phyloP scores from a whole-genome alignment of 2,329 filamentous ascomycete species.

The Epichloe amarillans region DNA sequence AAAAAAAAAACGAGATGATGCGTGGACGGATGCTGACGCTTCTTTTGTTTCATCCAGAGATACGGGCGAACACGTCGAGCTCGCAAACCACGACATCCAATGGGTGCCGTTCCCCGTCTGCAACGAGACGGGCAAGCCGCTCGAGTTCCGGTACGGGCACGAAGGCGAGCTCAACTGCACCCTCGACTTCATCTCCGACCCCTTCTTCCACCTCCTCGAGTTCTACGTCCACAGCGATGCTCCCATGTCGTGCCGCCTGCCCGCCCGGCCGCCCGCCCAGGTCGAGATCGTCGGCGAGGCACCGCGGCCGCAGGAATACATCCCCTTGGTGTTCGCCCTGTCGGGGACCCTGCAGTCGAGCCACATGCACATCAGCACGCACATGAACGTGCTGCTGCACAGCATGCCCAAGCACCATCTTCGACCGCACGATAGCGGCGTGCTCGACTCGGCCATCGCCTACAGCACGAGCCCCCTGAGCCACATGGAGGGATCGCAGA shows the following conservation, averaged over 20 bases:
- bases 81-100: constrained; percentile 68
- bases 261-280: constrained; percentile 53
- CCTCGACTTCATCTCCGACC: constrained; percentile 60
- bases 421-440: constrained; percentile 55
- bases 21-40: too few species aligned
- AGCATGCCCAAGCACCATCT: constrained; percentile 48
- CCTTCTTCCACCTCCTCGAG: constrained; percentile 80
- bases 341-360: constrained; percentile 78
- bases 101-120: constrained; percentile 86
- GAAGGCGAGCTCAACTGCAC: constrained; percentile 77
- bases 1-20: too few species aligned
- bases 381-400: constrained; percentile 81
- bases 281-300: constrained; percentile 41
- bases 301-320: constrained; percentile 45
- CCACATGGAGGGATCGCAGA: constrained; percentile 38
- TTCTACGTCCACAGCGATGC: constrained; percentile 98
- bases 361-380: constrained; percentile 81
- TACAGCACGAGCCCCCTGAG: constrained; percentile 65
- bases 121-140: constrained; percentile 71
- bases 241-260: constrained; percentile 80
- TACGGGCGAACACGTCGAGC: constrained; percentile 79
- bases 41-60: constrained; percentile 38
- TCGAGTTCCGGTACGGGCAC: constrained; percentile 77
- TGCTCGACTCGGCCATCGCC: constrained; percentile 74
- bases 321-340: constrained; percentile 77